Percentiles rank a stretch among this genome's conserved stretches.
These are phyloP conservation scores for Heracleum sosnowskyi DNA, from an alignment of 129 eudicot species.

Conservation along the genomic window DNA sequence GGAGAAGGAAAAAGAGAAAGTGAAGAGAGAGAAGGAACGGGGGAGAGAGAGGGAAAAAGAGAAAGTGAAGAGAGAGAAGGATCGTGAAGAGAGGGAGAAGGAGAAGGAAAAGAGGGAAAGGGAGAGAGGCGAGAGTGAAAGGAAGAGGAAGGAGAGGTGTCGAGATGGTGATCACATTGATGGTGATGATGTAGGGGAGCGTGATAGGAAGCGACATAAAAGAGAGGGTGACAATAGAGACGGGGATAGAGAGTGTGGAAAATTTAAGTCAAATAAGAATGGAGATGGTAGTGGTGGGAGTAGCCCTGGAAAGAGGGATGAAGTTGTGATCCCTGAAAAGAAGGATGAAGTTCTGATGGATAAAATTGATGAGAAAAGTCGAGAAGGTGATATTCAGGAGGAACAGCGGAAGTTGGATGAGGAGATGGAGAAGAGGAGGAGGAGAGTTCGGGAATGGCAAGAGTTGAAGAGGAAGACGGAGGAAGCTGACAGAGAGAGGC, in stretches of 20 bases:
- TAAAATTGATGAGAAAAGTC: slow-evolving; percentile 29
- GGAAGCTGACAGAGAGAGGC: slow-evolving; percentile 65
- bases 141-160: slow-evolving; percentile 23
- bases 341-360: too few relatives aligned
- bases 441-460: slow-evolving; percentile 95
- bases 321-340: too few relatives aligned
- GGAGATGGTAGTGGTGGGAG: slow-evolving; percentile 49
- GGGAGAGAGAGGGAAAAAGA: too few relatives aligned
- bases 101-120: slow-evolving; percentile 3
- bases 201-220: slow-evolving; percentile 50
- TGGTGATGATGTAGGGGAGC: slow-evolving; percentile 40
- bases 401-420: slow-evolving; percentile 77
- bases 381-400: slow-evolving; percentile 68
- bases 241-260: slow-evolving; percentile 37
- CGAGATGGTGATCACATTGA: slow-evolving; percentile 27
- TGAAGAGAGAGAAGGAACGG: too few relatives aligned
- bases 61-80: slow-evolving; percentile 7
- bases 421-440: slow-evolving; percentile 86
- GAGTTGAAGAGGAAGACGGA: slow-evolving; percentile 71
- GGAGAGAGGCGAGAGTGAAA: slow-evolving; percentile 12
- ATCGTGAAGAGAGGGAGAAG: not conserved
- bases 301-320: slow-evolving; percentile 33
- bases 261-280: slow-evolving; percentile 35
- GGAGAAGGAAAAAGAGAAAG: too few relatives aligned
- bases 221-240: slow-evolving; percentile 46